Percentiles rank a stretch among this genome's conserved stretches.
phyloP scores from a whole-genome alignment of 73 alveolate species.

The Symbiodinium pilosum region DNA sequence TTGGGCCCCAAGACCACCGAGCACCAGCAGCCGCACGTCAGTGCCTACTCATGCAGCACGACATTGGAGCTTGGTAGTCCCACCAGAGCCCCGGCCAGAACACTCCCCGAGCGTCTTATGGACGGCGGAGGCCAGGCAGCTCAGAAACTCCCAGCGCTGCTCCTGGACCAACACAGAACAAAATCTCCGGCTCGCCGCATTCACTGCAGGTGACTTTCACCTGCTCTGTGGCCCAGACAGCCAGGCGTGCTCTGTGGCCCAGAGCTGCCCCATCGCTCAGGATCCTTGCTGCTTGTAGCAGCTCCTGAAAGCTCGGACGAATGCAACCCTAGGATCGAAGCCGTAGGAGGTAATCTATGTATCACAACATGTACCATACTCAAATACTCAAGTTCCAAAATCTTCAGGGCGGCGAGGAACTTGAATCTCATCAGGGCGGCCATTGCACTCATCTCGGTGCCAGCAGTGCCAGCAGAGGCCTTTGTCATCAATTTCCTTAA shows the following conservation, averaged over 20 bases:
- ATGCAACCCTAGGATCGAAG: no score
- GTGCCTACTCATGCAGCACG: background rate
- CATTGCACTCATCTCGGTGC: slow-evolving; percentile 82
- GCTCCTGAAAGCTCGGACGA: slow-evolving; percentile 2
- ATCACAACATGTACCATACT: no score
- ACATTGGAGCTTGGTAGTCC: background rate
- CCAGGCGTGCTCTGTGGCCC: slow-evolving; percentile 57
- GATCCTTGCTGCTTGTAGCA: slow-evolving; percentile 6
- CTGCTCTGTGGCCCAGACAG: background rate
- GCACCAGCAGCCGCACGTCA: slow-evolving; percentile 38
- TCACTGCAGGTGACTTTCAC: no score
- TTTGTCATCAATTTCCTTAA: slow-evolving; percentile 50
- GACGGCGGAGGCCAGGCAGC: background rate
- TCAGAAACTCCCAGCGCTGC: background rate
- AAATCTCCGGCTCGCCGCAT: no score
- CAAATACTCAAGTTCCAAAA: background rate
- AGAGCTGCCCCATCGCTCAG: slow-evolving; percentile 14
- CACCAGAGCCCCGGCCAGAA: background rate
- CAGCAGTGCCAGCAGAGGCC: slow-evolving; percentile 87
- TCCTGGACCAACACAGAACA: background rate
- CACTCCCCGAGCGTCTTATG: background rate
- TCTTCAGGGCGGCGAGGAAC: background rate
- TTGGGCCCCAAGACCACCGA: slow-evolving; percentile 32
- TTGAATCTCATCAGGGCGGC: slow-evolving; percentile 41
- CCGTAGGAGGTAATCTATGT: no score